Evolutionary conservation across 2,329 filamentous ascomycete genomes (phyloP).

Genomic region (Lecanicillium sp.): DNA sequence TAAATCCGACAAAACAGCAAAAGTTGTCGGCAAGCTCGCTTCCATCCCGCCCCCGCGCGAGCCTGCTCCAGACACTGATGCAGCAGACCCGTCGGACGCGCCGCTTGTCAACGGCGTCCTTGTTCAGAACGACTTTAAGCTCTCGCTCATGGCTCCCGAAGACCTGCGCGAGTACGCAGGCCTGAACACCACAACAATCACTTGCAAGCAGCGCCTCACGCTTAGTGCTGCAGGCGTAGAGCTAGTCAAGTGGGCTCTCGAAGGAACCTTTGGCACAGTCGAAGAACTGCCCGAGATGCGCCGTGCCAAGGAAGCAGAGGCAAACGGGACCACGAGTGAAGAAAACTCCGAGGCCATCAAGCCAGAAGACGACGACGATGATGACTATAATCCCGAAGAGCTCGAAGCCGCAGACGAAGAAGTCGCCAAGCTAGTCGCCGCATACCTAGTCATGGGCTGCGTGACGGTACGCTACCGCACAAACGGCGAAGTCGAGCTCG

Average conservation of each 20-base stretch:
- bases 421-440: conserved; percentile 42
- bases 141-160: conserved; percentile 93
- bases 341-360: too few species aligned
- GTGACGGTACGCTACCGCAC: conserved; percentile 70
- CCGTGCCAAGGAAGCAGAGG: conserved; percentile 21
- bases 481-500: conserved; percentile 76
- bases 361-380: conserved; percentile 20
- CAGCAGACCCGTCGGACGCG: conserved; percentile 23
- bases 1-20: conserved; percentile 88
- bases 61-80: conserved; percentile 20
- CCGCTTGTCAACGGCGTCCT: conserved; percentile 78
- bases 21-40: conserved; percentile 90
- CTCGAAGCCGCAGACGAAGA: conserved; percentile 58
- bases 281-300: conserved; percentile 56
- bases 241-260: conserved; percentile 86
- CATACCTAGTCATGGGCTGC: conserved; percentile 80
- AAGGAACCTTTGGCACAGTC: conserved; percentile 86
- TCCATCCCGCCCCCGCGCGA: conserved; percentile 61
- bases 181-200: conserved; percentile 89
- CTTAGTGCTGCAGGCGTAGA: conserved; percentile 84
- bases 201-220: conserved; percentile 83
- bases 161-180: conserved; percentile 94
- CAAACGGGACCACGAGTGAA: conserved; percentile 24
- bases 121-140: conserved; percentile 95
- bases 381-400: conserved; percentile 24